Base-by-base conservation (phyloP, 1,284 basidiomycete species). In the Apiotrichum veenhuisii region DNA sequence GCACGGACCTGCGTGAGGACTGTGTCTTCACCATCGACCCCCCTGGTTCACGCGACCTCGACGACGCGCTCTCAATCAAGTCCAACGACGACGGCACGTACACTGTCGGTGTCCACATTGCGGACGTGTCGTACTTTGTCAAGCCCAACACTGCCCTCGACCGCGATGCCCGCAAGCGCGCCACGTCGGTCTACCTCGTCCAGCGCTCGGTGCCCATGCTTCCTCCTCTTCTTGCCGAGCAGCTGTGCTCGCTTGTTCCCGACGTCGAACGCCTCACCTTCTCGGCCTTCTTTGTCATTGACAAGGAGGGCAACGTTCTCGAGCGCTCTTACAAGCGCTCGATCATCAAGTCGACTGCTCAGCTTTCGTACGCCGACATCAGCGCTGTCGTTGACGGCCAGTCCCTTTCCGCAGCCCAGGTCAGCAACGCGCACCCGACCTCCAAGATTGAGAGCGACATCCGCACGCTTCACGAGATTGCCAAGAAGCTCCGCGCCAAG, bases 121-220 rank as follows among this genome's bases (percentile, higher is more conserved):
- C 94, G 22, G 96, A 99, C 75, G 93, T 98, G 1, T 90, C 93
- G 2, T 87, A 89, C 81, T 98, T 98, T 78, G 89, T 95, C 71
- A 95, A 93, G 80, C 86, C 91, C 26, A 96, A 96, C 76, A 96
- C 91, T 10, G 89, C 94, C 18, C 81, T 99, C 64, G 96, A 99
- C 71, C 91, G 96, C 36, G 96, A 99, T 77, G 96, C 96, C 49
- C 86, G 92, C 67, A 98, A 97, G 79, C 85, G 95, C 62, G 95
- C 93, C 27, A 98, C 94, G 3, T 92, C 90, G 65, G 96, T 98
- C 50, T 97, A 97, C 73, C 86, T 98, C 42, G 87, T 98, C 41
- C 95, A 98, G 75, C 86, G 93, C 45, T 86, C 89, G 30, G 92
- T 98, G 12, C 93, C 94, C 0, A 98, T 98, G 95, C 82, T 98